Evolutionary conservation across 768 basidiomycete species (phyloP).

Genomic region (Collybia nuda): DNA sequence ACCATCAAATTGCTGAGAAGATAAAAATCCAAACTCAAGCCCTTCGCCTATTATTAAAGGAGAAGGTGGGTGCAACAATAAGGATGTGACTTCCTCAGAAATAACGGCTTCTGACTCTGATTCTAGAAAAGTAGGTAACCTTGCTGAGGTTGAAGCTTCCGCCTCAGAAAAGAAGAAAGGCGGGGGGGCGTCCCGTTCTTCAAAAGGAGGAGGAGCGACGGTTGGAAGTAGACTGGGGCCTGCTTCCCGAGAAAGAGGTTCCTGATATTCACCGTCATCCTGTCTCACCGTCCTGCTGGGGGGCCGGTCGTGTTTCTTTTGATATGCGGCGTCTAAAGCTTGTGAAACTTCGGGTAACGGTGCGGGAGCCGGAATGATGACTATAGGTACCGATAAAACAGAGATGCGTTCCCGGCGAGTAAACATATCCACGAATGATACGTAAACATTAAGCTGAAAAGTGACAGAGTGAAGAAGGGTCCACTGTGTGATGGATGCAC

Average conservation of each 20-base stretch:
- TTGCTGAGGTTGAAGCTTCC: constrained; percentile 57
- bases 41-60: constrained; percentile 70
- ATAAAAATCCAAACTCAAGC: constrained; percentile 68
- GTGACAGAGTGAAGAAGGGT: constrained; percentile 83
- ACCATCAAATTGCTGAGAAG: constrained; percentile 79
- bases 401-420: constrained; percentile 68
- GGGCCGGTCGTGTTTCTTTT: constrained; percentile 86
- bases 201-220: constrained; percentile 80
- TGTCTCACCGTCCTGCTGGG: constrained; percentile 68
- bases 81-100: constrained; percentile 42
- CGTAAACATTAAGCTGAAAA: constrained; percentile 71
- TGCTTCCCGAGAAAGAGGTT: constrained; percentile 67
- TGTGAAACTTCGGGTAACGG: constrained; percentile 79
- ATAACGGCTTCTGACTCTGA: constrained; percentile 77
- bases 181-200: constrained; percentile 80
- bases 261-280: constrained; percentile 61
- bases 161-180: constrained; percentile 61
- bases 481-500: constrained; percentile 74
- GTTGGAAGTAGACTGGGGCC: constrained; percentile 70
- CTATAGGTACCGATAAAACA: constrained; percentile 66
- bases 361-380: constrained; percentile 71
- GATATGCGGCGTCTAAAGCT: constrained; percentile 72
- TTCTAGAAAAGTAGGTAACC: constrained; percentile 75
- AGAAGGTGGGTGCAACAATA: constrained; percentile 30
- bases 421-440: constrained; percentile 75